Conservation (phyloP, 305 asterid species). For the Coffea humblotiana region DNA sequence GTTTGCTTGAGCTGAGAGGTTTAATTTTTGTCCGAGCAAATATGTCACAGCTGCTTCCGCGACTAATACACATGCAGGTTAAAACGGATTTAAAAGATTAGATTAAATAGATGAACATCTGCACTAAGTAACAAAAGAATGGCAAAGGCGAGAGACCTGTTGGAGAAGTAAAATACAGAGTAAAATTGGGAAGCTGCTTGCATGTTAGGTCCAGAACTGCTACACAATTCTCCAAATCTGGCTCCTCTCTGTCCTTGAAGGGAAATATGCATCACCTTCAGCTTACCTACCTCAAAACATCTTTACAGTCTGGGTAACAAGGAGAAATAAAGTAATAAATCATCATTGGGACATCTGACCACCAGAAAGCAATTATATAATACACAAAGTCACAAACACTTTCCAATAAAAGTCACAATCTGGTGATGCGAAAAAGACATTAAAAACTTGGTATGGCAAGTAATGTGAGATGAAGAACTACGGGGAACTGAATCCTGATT, state of each 20-base stretch:
- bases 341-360: not conserved
- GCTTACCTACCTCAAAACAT: not conserved
- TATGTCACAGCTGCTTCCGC: constrained; percentile 45
- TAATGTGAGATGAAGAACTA: not conserved
- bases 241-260: not conserved
- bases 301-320: not conserved
- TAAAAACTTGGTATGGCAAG: not conserved
- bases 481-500: not conserved
- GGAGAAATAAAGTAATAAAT: not conserved
- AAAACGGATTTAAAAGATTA: not conserved
- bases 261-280: not conserved
- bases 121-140: not conserved
- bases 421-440: not conserved
- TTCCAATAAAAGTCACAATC: not conserved
- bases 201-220: constrained; percentile 40
- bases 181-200: constrained; percentile 50
- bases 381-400: not conserved
- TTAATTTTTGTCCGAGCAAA: constrained; percentile 24
- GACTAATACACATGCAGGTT: constrained; percentile 14
- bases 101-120: not conserved
- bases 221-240: not conserved
- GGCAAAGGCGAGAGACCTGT: constrained; percentile 40
- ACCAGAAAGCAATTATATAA: not conserved
- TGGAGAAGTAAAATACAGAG: constrained; percentile 45
- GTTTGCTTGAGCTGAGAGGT: constrained; percentile 27